These are phyloP conservation scores for Alnus rubra DNA, from an alignment of 306 rosid genomes.

Conservation along the genomic window DNA sequence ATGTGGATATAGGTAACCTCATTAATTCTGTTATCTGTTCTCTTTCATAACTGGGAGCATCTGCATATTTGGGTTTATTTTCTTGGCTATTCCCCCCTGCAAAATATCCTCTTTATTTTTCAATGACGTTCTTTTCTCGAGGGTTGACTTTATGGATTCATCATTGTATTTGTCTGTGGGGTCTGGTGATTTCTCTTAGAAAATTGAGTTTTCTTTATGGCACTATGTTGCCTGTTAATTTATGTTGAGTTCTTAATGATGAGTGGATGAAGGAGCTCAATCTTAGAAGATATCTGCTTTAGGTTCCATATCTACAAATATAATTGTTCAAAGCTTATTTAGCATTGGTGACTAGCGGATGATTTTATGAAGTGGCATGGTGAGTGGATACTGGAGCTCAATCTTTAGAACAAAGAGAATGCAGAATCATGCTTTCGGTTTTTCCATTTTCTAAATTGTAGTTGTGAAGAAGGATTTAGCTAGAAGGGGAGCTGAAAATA, in stretches of 20 bases:
- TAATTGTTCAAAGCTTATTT: background rate
- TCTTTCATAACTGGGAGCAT: background rate
- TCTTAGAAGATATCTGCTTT: background rate
- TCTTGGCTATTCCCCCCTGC: background rate
- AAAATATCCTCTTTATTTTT: background rate
- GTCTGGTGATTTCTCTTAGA: background rate
- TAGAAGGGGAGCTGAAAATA: background rate
- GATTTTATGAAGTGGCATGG: background rate
- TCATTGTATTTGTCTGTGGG: background rate
- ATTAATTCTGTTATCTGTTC: constrained; percentile 1
- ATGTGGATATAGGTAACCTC: constrained; percentile 74
- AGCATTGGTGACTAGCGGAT: background rate
- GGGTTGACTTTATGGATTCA: background rate
- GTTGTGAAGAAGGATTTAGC: background rate
- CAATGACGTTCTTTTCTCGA: background rate
- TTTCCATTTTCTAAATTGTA: background rate
- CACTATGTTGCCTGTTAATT: background rate
- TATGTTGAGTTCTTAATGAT: background rate
- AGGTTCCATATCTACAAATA: background rate
- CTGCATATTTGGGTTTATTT: background rate
- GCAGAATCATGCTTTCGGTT: background rate
- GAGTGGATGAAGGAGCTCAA: background rate
- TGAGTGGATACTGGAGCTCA: background rate
- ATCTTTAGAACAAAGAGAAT: background rate
- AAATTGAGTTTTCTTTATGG: background rate